Evolutionary conservation across 129 eudicot genomes (phyloP).

Genomic region (Dittrichia graveolens): DNA sequence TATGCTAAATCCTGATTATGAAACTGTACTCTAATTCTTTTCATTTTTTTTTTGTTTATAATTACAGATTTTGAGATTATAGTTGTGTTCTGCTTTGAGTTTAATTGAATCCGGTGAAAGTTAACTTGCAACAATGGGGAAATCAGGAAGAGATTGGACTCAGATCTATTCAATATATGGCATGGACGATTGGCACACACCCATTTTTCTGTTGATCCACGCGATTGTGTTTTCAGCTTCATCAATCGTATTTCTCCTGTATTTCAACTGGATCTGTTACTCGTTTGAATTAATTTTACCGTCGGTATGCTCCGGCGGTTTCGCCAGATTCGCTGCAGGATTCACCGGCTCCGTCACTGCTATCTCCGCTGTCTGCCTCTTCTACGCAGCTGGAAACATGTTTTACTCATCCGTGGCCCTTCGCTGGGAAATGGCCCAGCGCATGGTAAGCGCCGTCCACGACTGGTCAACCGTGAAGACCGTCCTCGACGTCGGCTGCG

Average conservation of each 20-base stretch:
- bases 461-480: conserved; percentile 82
- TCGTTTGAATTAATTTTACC: conserved; percentile 47
- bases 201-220: conserved; percentile 61
- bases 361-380: conserved; percentile 72
- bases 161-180: conserved; percentile 96
- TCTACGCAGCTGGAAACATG: conserved; percentile 74
- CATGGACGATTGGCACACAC: conserved; percentile 82
- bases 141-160: conserved; percentile 83
- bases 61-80: conserved; percentile 16
- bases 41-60: neutral
- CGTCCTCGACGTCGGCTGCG: conserved; percentile 90
- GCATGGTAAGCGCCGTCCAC: conserved; percentile 60
- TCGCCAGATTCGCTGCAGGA: conserved; percentile 74
- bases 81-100: neutral
- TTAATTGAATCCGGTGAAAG: conserved; percentile 19
- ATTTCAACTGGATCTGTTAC: conserved; percentile 60
- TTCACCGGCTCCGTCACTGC: conserved; percentile 88
- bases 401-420: conserved; percentile 82
- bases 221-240: conserved; percentile 57
- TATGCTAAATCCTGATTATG: neutral
- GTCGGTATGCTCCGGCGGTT: conserved; percentile 39
- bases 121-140: conserved; percentile 48
- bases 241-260: conserved; percentile 55
- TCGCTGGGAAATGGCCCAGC: conserved; percentile 84
- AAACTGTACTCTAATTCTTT: neutral